A percentile compares a stretch with the other conserved stretches of the same genome.
These are phyloP conservation scores for Leccinellum albellum DNA, from an alignment of 768 basidiomycete species.

Conservation along the genomic window DNA sequence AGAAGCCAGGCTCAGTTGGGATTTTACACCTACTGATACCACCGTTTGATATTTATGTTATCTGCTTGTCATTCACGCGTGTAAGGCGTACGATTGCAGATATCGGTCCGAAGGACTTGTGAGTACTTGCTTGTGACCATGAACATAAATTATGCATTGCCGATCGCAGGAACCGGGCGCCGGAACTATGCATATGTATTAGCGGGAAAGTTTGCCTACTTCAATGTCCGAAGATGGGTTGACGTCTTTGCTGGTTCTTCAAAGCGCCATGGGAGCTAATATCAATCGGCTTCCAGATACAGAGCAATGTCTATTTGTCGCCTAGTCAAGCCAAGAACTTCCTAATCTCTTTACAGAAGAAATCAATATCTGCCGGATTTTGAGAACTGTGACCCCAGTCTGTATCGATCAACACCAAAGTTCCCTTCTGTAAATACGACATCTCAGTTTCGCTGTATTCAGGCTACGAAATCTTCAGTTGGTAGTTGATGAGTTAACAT, in stretches of 20 bases:
- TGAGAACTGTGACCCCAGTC: slow-evolving; percentile 20
- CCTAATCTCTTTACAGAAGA: slow-evolving; percentile 6
- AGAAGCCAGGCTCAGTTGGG: neutral
- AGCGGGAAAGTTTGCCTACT: neutral
- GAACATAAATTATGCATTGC: neutral
- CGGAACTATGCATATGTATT: neutral
- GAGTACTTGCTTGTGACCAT: neutral
- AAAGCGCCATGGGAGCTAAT: neutral
- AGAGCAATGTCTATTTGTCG: neutral
- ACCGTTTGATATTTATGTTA: slow-evolving; percentile 3
- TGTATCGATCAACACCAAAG: slow-evolving; percentile 42
- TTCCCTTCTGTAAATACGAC: slow-evolving; percentile 36
- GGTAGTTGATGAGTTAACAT: neutral
- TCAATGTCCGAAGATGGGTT: neutral
- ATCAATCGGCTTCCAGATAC: neutral
- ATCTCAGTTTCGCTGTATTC: slow-evolving; percentile 51
- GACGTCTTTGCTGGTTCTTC: neutral
- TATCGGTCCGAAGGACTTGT: neutral
- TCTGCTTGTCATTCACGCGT: neutral
- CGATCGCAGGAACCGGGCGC: neutral
- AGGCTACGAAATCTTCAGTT: slow-evolving; percentile 32
- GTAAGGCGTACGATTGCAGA: neutral
- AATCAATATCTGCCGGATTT: slow-evolving; percentile 4
- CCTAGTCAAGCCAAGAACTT: slow-evolving; percentile 13
- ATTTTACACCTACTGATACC: neutral